Evolutionary conservation across 177 flowering plant genomes (phyloP), one percentile per base, ranked within the genome.

Genomic region (Telopea speciosissima): DNA sequence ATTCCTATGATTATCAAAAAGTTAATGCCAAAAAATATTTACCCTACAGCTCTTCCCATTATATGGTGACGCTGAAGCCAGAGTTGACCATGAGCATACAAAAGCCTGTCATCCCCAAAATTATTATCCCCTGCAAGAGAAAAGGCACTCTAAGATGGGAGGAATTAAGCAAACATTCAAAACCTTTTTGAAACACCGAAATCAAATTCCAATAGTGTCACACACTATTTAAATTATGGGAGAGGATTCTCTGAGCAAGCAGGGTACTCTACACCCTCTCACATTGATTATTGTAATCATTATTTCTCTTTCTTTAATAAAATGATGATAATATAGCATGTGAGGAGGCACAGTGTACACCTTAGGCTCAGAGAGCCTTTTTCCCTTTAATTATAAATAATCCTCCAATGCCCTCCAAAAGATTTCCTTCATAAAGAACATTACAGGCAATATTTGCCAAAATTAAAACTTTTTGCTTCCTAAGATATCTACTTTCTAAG

Each of bases 41-140:
- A 84, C 86, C 85, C 86, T 8, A 80, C 63, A 44, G 80, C 83
- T 75, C 81, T 80, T n/a, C 86, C 86, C 77, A 79, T 77, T 31
- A 82, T 76, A 69, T 84, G 79, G 45, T 80, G 77, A 45, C 75
- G 76, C 44, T 84, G 77, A 74, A 82, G 82, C 86, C 85, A 84
- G 21, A 73, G 67, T 69, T 81, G 83, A 42, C 79, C 85, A 52
- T 70, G 77, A 42, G 80, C 84, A 66, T 83, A 84, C 61, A 83
- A 66, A 45, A 69, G 40, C 63, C 83, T 77, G 49, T 84, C 87
- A 49, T 84, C 82, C 14, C 42, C 71, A 56, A 19, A 21, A 73
- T 83, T 84, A 67, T 79, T 79, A 68, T 84, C 87, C 40, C 87
- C 87, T 84, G 75, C 24, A 25, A 10, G 3, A 25, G 31, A 23